Evolutionary conservation across 495 filamentous ascomycete species (phyloP).

Genomic region (Letharia columbiana): DNA sequence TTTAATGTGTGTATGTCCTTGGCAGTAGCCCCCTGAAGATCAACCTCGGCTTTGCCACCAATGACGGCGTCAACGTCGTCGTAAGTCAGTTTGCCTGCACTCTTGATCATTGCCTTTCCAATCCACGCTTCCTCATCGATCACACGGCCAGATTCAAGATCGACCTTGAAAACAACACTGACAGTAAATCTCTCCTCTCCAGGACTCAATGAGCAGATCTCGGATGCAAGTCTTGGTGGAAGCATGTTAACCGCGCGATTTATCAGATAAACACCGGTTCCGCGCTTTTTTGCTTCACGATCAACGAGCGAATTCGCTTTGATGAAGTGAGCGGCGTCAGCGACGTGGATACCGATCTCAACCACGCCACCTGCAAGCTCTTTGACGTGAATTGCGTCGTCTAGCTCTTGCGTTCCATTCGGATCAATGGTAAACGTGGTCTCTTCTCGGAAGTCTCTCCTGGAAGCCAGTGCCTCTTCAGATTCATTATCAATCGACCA

Average conservation of each 20-base stretch:
- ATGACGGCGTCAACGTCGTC: slow-evolving; percentile 77
- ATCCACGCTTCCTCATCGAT: slow-evolving; percentile 82
- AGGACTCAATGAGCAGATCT: slow-evolving; percentile 79
- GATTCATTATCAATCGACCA: slow-evolving; percentile 81
- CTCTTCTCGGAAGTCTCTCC: slow-evolving; percentile 86
- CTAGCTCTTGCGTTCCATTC: slow-evolving; percentile 71
- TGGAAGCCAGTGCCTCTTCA: slow-evolving; percentile 61
- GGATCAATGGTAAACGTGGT: slow-evolving; percentile 88
- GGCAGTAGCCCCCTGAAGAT: slow-evolving; percentile 49
- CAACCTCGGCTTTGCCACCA: slow-evolving; percentile 48
- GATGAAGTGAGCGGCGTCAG: slow-evolving; percentile 94
- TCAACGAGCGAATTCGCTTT: slow-evolving; percentile 94
- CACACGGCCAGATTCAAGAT: slow-evolving; percentile 66
- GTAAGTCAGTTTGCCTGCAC: slow-evolving; percentile 72
- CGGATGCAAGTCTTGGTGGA: slow-evolving; percentile 71
- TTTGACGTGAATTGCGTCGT: slow-evolving; percentile 88
- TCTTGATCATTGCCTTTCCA: slow-evolving; percentile 89
- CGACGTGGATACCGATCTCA: slow-evolving; percentile 91
- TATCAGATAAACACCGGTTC: slow-evolving; percentile 88
- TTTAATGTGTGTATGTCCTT: slow-evolving; percentile 71
- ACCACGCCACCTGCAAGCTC: slow-evolving; percentile 70
- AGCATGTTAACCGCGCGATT: slow-evolving; percentile 88
- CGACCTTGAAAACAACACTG: slow-evolving; percentile 83
- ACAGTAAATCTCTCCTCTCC: slow-evolving; percentile 83
- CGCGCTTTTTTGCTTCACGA: slow-evolving; percentile 95